phyloP scores from a whole-genome alignment of 2,329 filamentous ascomycete genomes.

The Cladosporium velox region DNA sequence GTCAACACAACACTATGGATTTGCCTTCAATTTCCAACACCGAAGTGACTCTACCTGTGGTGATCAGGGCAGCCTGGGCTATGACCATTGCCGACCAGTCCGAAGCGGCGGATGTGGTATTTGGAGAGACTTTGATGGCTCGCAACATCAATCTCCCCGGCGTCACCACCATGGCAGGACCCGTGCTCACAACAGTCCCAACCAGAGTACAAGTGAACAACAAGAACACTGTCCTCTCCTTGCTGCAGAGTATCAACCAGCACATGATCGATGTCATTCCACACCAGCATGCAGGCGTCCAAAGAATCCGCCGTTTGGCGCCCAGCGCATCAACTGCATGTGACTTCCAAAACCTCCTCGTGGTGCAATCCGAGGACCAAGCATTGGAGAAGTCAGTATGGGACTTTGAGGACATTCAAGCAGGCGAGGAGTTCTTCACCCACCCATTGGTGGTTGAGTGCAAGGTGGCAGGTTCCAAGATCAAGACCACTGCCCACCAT shows the following conservation, averaged over 20 bases:
- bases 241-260: slow-evolving; percentile 14
- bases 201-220: slow-evolving; percentile 28
- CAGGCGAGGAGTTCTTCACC: slow-evolving; percentile 19
- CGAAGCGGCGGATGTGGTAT: slow-evolving; percentile 5
- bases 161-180: slow-evolving; percentile 24
- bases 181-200: slow-evolving; percentile 43
- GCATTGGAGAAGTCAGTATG: slow-evolving; percentile 12
- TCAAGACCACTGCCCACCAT: slow-evolving; percentile 19
- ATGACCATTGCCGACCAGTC: slow-evolving; percentile 17
- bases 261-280: slow-evolving; percentile 19
- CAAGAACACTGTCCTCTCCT: neutral
- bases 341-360: slow-evolving; percentile 58
- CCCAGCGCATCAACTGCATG: slow-evolving; percentile 47
- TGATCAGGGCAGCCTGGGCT: slow-evolving; percentile 18
- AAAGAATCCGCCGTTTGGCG: slow-evolving; percentile 7
- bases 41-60: slow-evolving; percentile 10
- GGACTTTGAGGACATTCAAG: slow-evolving; percentile 12
- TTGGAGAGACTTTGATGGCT: slow-evolving; percentile 18
- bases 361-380: slow-evolving; percentile 47
- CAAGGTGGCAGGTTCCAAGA: slow-evolving; percentile 5
- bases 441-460: slow-evolving; percentile 18
- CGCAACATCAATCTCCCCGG: slow-evolving; percentile 16
- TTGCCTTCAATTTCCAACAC: slow-evolving; percentile 8
- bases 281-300: slow-evolving; percentile 18
- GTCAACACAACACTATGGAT: slow-evolving; percentile 13